Percentiles rank a stretch among this genome's conserved stretches.
These are phyloP conservation scores for Paraphoma sp. DNA, from an alignment of 2,329 filamentous ascomycete species.

Conservation along the genomic window DNA sequence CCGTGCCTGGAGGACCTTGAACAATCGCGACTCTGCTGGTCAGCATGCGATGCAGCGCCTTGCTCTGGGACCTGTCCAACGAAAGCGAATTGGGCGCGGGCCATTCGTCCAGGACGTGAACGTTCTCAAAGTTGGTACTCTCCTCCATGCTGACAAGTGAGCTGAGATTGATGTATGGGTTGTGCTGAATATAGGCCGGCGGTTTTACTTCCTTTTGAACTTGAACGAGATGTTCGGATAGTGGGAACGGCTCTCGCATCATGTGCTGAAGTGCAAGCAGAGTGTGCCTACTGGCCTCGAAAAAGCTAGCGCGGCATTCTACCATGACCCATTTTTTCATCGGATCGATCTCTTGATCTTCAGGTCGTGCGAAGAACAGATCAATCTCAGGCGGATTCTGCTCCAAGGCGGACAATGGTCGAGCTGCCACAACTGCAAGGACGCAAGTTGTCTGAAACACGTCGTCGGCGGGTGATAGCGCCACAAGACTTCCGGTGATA, in stretches of 20 bases:
- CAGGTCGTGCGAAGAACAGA: constrained; percentile 69
- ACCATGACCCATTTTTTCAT: constrained; percentile 77
- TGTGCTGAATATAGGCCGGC: constrained; percentile 60
- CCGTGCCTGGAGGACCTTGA: constrained; percentile 81
- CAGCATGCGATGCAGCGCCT: constrained; percentile 72
- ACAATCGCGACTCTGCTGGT: constrained; percentile 76
- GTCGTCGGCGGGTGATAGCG: constrained; percentile 63
- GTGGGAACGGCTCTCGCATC: constrained; percentile 64
- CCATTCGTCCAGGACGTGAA: constrained; percentile 64
- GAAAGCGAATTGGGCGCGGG: constrained; percentile 54
- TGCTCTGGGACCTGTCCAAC: constrained; percentile 75
- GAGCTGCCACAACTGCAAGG: constrained; percentile 75
- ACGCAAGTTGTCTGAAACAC: constrained; percentile 70
- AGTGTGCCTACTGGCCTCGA: constrained; percentile 76
- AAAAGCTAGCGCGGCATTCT: constrained; percentile 76
- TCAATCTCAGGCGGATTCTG: constrained; percentile 75
- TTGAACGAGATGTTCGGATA: constrained; percentile 67
- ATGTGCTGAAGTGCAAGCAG: constrained; percentile 75
- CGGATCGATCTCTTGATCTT: constrained; percentile 73
- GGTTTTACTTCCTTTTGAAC: constrained; percentile 54
- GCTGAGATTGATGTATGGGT: constrained; percentile 60
- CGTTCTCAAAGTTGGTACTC: constrained; percentile 50
- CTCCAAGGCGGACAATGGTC: constrained; percentile 68
- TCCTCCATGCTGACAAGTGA: constrained; percentile 50
- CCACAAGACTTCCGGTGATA: constrained; percentile 62